These are phyloP conservation scores for Diaporthe longicolla DNA, from an alignment of 2,329 filamentous ascomycete genomes.

Conservation along the genomic window DNA sequence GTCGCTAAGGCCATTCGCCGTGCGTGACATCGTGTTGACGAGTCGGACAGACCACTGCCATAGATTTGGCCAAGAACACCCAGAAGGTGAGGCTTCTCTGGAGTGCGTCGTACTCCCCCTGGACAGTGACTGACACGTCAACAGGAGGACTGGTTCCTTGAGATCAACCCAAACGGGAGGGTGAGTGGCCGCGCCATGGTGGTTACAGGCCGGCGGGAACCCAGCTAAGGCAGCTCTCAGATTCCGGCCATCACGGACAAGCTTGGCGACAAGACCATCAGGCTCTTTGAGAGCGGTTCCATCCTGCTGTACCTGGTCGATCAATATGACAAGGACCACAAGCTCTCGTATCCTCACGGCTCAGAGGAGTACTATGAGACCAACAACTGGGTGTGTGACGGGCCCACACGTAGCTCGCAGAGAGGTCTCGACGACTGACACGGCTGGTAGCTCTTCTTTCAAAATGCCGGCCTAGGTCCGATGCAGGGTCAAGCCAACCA, in stretches of 20 bases:
- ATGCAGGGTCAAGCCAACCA: constrained; percentile 90
- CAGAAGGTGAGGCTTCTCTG: constrained; percentile 63
- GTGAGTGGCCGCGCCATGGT: constrained; percentile 9
- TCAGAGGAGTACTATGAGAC: constrained; percentile 82
- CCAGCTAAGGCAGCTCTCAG: constrained; percentile 56
- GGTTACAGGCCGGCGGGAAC: constrained; percentile 55
- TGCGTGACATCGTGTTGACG: constrained; percentile 2
- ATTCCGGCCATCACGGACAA: constrained; percentile 88
- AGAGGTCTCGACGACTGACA: constrained; percentile 5
- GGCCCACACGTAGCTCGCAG: background rate
- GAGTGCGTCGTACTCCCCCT: background rate
- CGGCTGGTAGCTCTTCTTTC: constrained; percentile 70
- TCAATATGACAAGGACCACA: constrained; percentile 82
- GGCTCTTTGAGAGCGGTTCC: constrained; percentile 83
- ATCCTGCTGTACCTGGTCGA: constrained; percentile 86
- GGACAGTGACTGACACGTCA: background rate
- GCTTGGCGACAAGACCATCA: constrained; percentile 78
- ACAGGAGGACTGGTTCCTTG: constrained; percentile 73
- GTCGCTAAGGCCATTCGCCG: no score
- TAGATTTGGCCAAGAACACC: constrained; percentile 72
- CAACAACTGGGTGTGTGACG: constrained; percentile 75
- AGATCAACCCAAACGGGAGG: constrained; percentile 77
- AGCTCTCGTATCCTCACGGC: constrained; percentile 81
- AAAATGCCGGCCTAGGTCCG: constrained; percentile 85
- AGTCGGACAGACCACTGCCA: constrained; percentile 46